phyloP scores from a whole-genome alignment of 23 red algal species.

The Gracilariopsis chorda region DNA sequence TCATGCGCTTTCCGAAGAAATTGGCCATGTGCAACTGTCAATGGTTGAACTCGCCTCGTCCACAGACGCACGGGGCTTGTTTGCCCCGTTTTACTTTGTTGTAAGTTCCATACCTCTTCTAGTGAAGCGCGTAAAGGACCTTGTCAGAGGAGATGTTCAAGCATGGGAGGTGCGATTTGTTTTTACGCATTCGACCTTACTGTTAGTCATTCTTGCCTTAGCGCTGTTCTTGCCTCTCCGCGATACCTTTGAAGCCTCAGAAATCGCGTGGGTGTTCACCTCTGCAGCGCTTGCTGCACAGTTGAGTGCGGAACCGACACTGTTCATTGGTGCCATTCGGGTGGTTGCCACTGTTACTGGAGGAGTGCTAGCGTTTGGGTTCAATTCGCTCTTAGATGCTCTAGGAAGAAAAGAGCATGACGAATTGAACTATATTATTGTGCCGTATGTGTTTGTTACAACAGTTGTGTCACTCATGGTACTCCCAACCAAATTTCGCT shows the following conservation, averaged over 20 bases:
- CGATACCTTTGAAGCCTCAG: slow-evolving; percentile 18
- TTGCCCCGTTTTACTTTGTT: slow-evolving; percentile 46
- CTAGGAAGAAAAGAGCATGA: slow-evolving; percentile 6
- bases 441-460: slow-evolving; percentile 35
- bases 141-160: background rate
- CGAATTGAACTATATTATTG: slow-evolving; percentile 33
- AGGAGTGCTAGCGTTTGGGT: slow-evolving; percentile 41
- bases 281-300: slow-evolving; percentile 68
- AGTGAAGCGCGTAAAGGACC: background rate
- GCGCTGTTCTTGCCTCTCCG: slow-evolving; percentile 14
- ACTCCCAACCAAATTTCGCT: slow-evolving; percentile 38
- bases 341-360: slow-evolving; percentile 55
- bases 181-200: slow-evolving; percentile 44
- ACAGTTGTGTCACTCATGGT: slow-evolving; percentile 5
- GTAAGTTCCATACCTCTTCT: slow-evolving; percentile 24
- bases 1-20: slow-evolving; percentile 50
- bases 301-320: slow-evolving; percentile 62
- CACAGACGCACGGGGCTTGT: slow-evolving; percentile 29
- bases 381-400: slow-evolving; percentile 18
- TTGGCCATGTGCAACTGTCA: slow-evolving; percentile 39
- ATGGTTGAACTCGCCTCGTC: slow-evolving; percentile 31
- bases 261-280: slow-evolving; percentile 70
- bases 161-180: slow-evolving; percentile 51
- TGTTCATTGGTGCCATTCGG: slow-evolving; percentile 64
- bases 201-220: slow-evolving; percentile 53